These are phyloP conservation scores for Penicillium sp. DNA, from an alignment of 2,329 filamentous ascomycete genomes.

Conservation along the genomic window DNA sequence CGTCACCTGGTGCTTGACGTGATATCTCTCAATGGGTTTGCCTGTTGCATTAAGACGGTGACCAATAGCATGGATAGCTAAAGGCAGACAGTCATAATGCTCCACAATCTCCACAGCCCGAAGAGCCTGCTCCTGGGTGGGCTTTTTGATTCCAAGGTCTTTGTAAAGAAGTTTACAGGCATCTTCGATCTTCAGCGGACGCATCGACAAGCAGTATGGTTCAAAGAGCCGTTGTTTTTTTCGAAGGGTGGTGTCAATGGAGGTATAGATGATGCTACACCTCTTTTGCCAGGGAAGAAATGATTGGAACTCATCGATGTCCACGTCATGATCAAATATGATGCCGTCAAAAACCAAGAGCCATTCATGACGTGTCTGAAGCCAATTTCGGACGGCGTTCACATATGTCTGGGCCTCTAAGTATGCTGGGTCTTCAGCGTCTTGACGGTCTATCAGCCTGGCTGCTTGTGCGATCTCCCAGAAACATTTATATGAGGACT, in stretches of 20 bases:
- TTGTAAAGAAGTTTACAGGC: conserved; percentile 62
- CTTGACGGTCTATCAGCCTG: conserved; percentile 47
- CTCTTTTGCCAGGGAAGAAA: conserved; percentile 66
- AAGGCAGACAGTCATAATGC: conserved; percentile 63
- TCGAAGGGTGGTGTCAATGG: conserved; percentile 59
- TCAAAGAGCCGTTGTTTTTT: conserved; percentile 61
- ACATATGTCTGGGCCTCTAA: conserved; percentile 53
- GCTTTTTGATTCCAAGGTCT: conserved; percentile 60
- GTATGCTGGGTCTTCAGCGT: conserved; percentile 38
- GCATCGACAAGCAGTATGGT: conserved; percentile 59
- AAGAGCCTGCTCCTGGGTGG: conserved; percentile 55
- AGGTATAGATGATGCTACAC: conserved; percentile 68
- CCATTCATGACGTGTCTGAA: conserved; percentile 64
- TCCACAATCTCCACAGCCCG: conserved; percentile 64
- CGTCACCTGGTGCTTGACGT: conserved; percentile 56
- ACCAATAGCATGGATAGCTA: conserved; percentile 68
- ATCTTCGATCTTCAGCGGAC: conserved; percentile 55
- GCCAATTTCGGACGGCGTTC: conserved; percentile 60
- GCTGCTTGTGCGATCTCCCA: conserved; percentile 65
- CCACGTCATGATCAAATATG: conserved; percentile 58
- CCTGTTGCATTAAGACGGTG: conserved; percentile 61
- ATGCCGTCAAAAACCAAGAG: conserved; percentile 68
- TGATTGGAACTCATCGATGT: conserved; percentile 51
- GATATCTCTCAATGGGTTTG: conserved; percentile 62
- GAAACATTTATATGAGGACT: conserved; percentile 62